Base-by-base conservation (phyloP, 2,329 filamentous ascomycete genomes). In the Venturia asperata region DNA sequence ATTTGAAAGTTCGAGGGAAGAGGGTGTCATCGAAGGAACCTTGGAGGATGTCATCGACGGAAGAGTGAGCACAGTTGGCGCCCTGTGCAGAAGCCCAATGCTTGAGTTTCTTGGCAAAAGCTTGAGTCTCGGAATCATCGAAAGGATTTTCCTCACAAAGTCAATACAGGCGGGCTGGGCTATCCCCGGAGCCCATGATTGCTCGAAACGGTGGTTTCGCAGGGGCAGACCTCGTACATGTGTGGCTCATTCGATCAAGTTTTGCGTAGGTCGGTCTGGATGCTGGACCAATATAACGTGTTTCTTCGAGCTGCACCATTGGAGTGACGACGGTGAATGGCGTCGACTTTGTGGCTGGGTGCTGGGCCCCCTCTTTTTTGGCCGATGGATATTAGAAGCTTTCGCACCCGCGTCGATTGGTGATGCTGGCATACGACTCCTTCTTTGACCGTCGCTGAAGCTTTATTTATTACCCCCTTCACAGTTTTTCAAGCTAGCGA, bases 81-180 rank as follows among this genome's bases (percentile, higher is more conserved):
- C 21, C 7, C 45, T 3, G 4, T 58, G 30, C 17, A 21, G 10
- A 34, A 11, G 49, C 13, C 30, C 1, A 58, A 58, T 37, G 52
- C 52, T 58, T 58, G 52, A 58, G 2, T 3, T 7, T 27, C 52
- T 58, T 58, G 52, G 52, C 52, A 58, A 58, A 52, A 58, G 52
- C 52, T 58, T 58, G 52, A 58, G 27, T 24, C 24, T 56, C 49
- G 49, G 49, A 5, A 9, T 34, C 21, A 2, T 41, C 10, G 5
- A 21, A 7, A 19, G 45, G 45, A 47, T 47, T 47, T 47, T 19
- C 45, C 47, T 49, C 47, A 49, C 47, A 49, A 7, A 21, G 47
- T n/a, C 47, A 21, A 41, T 47, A 1, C 7, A n/a, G 17, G 2
- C 5, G 5, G 42, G 15, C 42, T 17, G 3, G 15, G 39, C 39